These are phyloP conservation scores for Penicillium sp. DNA, from an alignment of 2,329 filamentous ascomycete genomes.

Conservation along the genomic window DNA sequence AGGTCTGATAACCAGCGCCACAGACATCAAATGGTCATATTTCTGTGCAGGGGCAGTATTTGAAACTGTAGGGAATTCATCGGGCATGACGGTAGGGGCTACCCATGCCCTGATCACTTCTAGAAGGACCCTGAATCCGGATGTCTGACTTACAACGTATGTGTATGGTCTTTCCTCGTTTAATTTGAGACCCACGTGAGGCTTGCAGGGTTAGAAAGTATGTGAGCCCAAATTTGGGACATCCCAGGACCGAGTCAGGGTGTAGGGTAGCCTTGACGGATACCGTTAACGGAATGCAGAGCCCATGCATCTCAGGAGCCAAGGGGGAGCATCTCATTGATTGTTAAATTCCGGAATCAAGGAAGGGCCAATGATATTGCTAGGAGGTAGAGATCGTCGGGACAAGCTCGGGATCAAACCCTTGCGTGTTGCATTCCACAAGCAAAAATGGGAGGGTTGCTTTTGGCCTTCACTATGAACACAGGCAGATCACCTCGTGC, in stretches of 20 bases:
- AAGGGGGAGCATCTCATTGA: constrained; percentile 17
- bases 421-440: constrained; percentile 22
- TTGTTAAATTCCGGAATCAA: constrained; percentile 12
- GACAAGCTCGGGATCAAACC: constrained; percentile 5
- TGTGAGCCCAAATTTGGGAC: background rate
- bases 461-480: constrained; percentile 8
- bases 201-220: background rate
- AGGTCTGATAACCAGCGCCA: background rate
- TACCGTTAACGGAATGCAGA: constrained; percentile 23
- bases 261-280: constrained; percentile 12
- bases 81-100: background rate
- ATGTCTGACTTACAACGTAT: background rate
- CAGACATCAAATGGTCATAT: background rate
- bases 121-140: background rate
- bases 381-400: background rate
- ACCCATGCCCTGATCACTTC: background rate
- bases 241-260: background rate
- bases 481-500: background rate
- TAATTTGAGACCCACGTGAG: background rate
- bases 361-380: constrained; percentile 13
- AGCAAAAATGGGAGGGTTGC: constrained; percentile 16
- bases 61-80: background rate
- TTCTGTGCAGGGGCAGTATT: too few relatives aligned
- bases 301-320: constrained; percentile 1
- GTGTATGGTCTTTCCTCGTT: background rate